A percentile compares a stretch with the other conserved stretches of the same genome.
Evolutionary conservation across 2,329 filamentous ascomycete genomes (phyloP).

Genomic region (Elsinoe fawcettii): DNA sequence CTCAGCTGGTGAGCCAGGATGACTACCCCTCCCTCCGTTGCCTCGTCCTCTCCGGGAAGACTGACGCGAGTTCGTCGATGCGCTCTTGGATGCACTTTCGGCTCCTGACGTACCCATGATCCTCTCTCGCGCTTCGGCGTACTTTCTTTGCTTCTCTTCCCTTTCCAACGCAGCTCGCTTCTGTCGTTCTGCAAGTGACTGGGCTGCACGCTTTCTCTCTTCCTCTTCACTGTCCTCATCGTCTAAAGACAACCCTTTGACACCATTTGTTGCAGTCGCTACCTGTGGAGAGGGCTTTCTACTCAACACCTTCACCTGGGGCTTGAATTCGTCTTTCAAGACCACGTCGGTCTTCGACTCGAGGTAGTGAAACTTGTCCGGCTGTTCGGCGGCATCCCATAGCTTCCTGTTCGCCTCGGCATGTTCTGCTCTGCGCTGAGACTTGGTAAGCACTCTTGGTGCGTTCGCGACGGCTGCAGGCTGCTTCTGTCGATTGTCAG

Average conservation of each 20-base stretch:
- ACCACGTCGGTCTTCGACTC: constrained; percentile 57
- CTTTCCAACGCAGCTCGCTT: constrained; percentile 69
- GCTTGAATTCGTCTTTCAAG: constrained; percentile 64
- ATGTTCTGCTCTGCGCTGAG: constrained; percentile 72
- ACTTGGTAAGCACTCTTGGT: constrained; percentile 54
- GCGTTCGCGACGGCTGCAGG: constrained; percentile 28
- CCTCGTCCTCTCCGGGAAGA: constrained; percentile 25
- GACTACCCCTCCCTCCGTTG: constrained; percentile 25
- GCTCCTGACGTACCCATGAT: constrained; percentile 61
- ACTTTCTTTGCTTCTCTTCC: constrained; percentile 83
- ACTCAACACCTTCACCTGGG: constrained; percentile 73
- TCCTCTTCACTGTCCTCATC: constrained; percentile 61
- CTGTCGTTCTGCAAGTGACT: constrained; percentile 68
- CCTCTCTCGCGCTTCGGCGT: constrained; percentile 80
- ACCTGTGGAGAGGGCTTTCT: constrained; percentile 63
- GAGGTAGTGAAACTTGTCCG: constrained; percentile 67
- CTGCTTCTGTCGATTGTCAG: constrained; percentile 32
- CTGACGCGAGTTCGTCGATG: constrained; percentile 28
- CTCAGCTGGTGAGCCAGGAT: constrained; percentile 29
- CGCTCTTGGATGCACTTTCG: constrained; percentile 18
- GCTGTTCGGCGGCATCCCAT: constrained; percentile 83
- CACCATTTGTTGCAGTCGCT: constrained; percentile 41
- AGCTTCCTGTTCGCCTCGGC: constrained; percentile 74
- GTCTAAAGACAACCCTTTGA: constrained; percentile 40
- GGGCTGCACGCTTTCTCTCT: constrained; percentile 51